Percentiles rank a stretch among this genome's conserved stretches.
phyloP scores from a whole-genome alignment of 2,329 filamentous ascomycete genomes.

The Dendrostoma leiphaemia region DNA sequence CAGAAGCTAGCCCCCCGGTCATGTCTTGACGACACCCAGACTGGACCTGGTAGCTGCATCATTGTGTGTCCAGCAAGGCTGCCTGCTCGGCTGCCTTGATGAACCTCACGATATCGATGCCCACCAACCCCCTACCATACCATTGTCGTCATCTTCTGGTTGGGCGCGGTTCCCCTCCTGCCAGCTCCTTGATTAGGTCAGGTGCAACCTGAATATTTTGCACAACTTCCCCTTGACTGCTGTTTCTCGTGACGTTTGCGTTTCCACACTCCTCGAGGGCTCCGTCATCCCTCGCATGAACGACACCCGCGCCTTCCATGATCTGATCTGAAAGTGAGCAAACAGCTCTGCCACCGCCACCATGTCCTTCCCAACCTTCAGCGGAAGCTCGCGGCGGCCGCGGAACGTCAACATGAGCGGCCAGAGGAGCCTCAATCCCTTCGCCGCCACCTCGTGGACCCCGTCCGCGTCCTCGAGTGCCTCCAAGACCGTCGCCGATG shows the following conservation, averaged over 20 bases:
- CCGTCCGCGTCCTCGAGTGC: conserved; percentile 59
- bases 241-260: no score
- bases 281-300: neutral
- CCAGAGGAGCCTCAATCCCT: conserved; percentile 72
- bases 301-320: neutral
- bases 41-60: neutral
- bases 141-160: no score
- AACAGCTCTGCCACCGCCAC: conserved; percentile 19
- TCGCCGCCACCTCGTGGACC: conserved; percentile 61
- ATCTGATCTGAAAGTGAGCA: neutral
- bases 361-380: conserved; percentile 88
- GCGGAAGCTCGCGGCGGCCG: conserved; percentile 77
- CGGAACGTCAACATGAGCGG: conserved; percentile 94
- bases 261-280: neutral
- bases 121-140: neutral
- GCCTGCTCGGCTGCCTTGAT: neutral
- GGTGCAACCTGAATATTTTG: no score
- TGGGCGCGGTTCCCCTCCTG: no score
- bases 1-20: conserved; percentile 19
- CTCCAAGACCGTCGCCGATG: conserved; percentile 77
- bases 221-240: neutral
- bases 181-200: no score
- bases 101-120: neutral
- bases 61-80: neutral
- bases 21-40: neutral